phyloP scores from a whole-genome alignment of 805 yeast genomes.

The Teunomyces kruisii region DNA sequence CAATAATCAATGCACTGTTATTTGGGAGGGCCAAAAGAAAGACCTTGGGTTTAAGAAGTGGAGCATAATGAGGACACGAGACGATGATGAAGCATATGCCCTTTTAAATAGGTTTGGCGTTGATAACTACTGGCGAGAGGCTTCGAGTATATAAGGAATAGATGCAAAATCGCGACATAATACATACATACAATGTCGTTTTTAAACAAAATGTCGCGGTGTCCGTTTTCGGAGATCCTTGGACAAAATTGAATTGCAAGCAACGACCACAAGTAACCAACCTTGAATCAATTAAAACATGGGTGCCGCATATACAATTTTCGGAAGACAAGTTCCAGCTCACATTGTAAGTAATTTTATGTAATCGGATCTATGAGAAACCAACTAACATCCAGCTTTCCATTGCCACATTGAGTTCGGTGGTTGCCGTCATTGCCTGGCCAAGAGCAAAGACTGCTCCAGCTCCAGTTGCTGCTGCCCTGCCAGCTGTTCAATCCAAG shows the following conservation, averaged over 20 bases:
- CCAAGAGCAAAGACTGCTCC: constrained; percentile 30
- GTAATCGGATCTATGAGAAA: background rate
- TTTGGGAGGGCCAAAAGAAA: constrained; percentile 73
- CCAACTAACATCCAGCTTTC: constrained; percentile 33
- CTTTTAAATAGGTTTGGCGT: constrained; percentile 51
- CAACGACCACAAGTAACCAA: background rate
- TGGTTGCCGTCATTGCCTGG: constrained; percentile 37
- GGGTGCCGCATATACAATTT: constrained; percentile 44
- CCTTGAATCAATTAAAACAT: constrained; percentile 18
- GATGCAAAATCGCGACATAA: background rate
- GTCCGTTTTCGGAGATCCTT: background rate
- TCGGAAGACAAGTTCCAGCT: constrained; percentile 47
- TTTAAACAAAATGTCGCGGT: background rate
- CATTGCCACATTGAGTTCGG: constrained; percentile 40
- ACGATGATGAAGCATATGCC: constrained; percentile 50
- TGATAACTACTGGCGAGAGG: constrained; percentile 58
- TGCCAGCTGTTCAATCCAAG: constrained; percentile 23
- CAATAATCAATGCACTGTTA: constrained; percentile 44
- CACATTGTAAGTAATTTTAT: constrained; percentile 36
- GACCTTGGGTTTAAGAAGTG: constrained; percentile 61
- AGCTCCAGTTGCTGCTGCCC: constrained; percentile 21
- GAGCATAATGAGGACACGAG: constrained; percentile 57
- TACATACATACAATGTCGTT: background rate
- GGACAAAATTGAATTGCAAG: background rate
- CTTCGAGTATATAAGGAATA: background rate